phyloP scores from a whole-genome alignment of 1,284 basidiomycete genomes.

The Marasmius tenuissimus region DNA sequence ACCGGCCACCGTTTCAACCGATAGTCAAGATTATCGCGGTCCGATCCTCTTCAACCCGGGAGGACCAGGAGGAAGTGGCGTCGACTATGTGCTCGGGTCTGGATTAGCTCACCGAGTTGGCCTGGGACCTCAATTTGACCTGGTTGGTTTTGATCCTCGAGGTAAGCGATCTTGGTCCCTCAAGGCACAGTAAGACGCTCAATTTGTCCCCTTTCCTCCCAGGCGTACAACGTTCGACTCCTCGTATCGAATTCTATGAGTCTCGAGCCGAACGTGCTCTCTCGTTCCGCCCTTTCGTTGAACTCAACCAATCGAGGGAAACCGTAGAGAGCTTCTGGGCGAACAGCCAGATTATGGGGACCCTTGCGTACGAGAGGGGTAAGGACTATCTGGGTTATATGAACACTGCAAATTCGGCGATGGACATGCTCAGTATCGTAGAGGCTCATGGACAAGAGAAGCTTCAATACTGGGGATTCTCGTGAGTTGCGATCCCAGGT shows the following conservation, averaged over 20 bases:
- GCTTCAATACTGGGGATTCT: slow-evolving; percentile 28
- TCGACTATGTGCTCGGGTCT: slow-evolving; percentile 21
- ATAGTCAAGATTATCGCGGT: slow-evolving; percentile 36
- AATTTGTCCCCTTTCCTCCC: not conserved
- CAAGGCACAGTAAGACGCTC: not conserved
- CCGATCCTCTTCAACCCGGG: slow-evolving; percentile 54
- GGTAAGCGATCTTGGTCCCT: slow-evolving; percentile 15
- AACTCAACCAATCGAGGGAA: slow-evolving; percentile 18
- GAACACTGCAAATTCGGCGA: slow-evolving; percentile 25
- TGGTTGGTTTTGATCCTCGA: slow-evolving; percentile 52
- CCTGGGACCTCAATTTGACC: slow-evolving; percentile 45
- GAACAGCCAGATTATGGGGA: slow-evolving; percentile 14
- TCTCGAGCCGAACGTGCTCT: slow-evolving; percentile 11
- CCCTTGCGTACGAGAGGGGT: slow-evolving; percentile 20
- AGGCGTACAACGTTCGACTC: slow-evolving; percentile 12
- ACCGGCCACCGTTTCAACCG: slow-evolving; percentile 19
- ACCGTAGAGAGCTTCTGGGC: slow-evolving; percentile 19
- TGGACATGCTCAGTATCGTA: slow-evolving; percentile 27
- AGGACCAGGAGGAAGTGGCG: slow-evolving; percentile 42
- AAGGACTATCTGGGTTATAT: slow-evolving; percentile 17
- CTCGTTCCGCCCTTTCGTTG: not conserved
- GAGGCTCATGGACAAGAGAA: slow-evolving; percentile 23
- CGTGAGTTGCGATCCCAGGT: slow-evolving; percentile 12
- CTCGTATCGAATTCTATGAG: not conserved
- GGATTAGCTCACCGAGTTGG: slow-evolving; percentile 32